Evolutionary conservation across 1,284 basidiomycete species (phyloP), one percentile per base, ranked within the genome.

Genomic region (Ganoderma lingzhi): DNA sequence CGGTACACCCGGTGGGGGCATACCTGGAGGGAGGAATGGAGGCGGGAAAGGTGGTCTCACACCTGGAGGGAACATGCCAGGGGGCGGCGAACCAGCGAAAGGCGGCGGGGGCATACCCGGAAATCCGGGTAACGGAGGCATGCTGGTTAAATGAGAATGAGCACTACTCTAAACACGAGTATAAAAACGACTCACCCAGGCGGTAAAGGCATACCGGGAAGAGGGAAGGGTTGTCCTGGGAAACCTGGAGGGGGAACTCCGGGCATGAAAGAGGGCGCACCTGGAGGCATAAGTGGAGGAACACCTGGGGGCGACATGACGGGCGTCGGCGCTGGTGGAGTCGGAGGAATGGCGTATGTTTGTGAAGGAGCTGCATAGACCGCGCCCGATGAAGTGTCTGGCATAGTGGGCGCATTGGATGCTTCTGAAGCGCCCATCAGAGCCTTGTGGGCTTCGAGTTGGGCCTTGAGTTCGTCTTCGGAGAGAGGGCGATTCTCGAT

Each of bases 401-500:
- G 74, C 0, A 83, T 80, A 19, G 82, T 69, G 8, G 82, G 76
- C 3, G 79, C 75, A 5, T 84, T 82, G 6, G 83, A 77, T 6
- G 83, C 80, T 56, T 79, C 78, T 3, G 75, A 75, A 2, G 86
- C 87, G 41, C 94, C 94, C 97, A 99, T 98, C 53, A 99, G 86
- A 2, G 93, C 92, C 80, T 94, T 96, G 83, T 99, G 97, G 6
- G 95, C 93, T 70, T 90, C 91, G 1, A 99, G 87, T 79, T 97
- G 95, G 0, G 91, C 90, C 71, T 89, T 89, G 32, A 98, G 85
- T 78, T 98, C 94, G 0, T 94, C 94, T 75, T 96, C 93, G 0
- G 91, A 87, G 6, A 98, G 83, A 5, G 91, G 87, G 10, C 90
- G 88, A 76, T 97, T 96, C 72, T 96, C 93, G 63, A 93, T 88